Evolutionary conservation across 2,329 filamentous ascomycete species (phyloP), one percentile per base, ranked within the genome.

Genomic region (Aspergillus neotritici): DNA sequence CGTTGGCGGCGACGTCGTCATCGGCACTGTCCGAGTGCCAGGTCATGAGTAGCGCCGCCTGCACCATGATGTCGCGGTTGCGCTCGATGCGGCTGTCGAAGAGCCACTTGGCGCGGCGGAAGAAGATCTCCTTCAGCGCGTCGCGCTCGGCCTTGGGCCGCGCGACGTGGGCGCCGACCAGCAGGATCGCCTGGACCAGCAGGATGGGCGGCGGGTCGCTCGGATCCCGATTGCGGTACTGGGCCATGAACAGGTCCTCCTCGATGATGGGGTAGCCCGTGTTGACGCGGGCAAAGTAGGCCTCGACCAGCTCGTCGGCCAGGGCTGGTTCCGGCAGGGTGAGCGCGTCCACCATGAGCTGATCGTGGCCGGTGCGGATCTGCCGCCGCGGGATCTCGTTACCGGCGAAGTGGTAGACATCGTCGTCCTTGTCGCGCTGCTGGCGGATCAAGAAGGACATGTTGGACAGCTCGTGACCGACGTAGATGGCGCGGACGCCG

Each of bases 401-500:
- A 34, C 65, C 64, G 4, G 68, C 65, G 48, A 70, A 70, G 50
- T 71, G 68, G 43, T 68, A 67, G 52, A 73, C 50, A 49, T 66
- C 60, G 34, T 67, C 65, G 44, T 68, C 64, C 43, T 61, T 61
- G 30, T 66, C 64, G 55, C 70, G 57, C 46, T 73, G 71, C 47
- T 77, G 75, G 10, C 73, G 71, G 21, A 78, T 70, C 33, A 78
- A 61, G 49, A 77, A 77, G 42, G 75, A 75, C 51, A 78, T 67
- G 46, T 78, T 79, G 29, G 76, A 79, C 46, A 76, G 69, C 48
- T 77, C 75, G 43, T 74, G 73, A 5, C 76, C 76, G 34, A 79
- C 75, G 51, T 76, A 79, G 43, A 74, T 75, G 9, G 75, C 69
- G 16, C 75, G 69, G 12, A 73, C 70, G 3, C 67, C 64, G 40